Conservation (phyloP, 1,284 basidiomycete species). For the Waitea zeae region DNA sequence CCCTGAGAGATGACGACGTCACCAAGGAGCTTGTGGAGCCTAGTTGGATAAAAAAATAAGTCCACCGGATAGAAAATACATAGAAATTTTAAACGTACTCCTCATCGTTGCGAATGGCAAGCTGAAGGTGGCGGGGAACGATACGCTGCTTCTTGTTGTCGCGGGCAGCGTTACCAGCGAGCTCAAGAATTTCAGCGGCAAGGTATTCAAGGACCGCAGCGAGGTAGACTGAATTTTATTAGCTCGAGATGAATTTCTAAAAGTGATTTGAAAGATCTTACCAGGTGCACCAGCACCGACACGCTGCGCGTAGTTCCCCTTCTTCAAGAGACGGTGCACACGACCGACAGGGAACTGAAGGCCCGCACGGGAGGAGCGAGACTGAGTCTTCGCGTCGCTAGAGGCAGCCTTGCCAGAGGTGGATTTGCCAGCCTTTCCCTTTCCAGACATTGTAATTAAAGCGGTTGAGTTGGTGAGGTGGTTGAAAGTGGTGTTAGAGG, state of each 20-base stretch:
- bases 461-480: conserved; percentile 4
- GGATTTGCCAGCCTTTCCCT: conserved; percentile 27
- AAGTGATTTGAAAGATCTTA: conserved; percentile 15
- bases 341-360: conserved; percentile 73
- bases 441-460: conserved; percentile 25
- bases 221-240: conserved; percentile 37
- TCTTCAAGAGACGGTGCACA: conserved; percentile 61
- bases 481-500: conserved; percentile 5
- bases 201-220: conserved; percentile 60
- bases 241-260: not conserved
- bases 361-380: conserved; percentile 72
- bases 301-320: conserved; percentile 48
- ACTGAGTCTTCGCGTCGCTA: conserved; percentile 38
- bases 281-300: conserved; percentile 45
- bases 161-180: conserved; percentile 54
- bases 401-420: conserved; percentile 35
- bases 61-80: conserved; percentile 5
- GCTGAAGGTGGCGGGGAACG: conserved; percentile 78
- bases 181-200: conserved; percentile 60
- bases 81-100: conserved; percentile 30
- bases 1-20: conserved; percentile 82
- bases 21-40: conserved; percentile 63
- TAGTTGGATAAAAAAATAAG: no score
- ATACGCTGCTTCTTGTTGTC: conserved; percentile 81
- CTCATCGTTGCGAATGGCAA: conserved; percentile 81